phyloP scores from a whole-genome alignment of 495 filamentous ascomycete species.

The Hypoxylon lenormandii region DNA sequence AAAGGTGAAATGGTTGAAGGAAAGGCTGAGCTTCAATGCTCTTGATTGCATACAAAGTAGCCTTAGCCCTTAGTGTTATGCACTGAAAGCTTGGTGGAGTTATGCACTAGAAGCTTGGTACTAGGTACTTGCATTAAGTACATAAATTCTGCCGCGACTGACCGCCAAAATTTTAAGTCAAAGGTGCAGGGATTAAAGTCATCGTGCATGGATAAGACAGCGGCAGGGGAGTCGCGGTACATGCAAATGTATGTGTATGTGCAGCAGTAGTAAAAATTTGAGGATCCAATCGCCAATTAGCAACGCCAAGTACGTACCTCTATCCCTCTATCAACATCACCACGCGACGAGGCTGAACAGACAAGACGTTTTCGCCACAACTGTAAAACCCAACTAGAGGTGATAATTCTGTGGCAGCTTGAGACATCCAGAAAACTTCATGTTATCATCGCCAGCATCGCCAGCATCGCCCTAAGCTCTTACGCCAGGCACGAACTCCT shows the following conservation, averaged over 20 bases:
- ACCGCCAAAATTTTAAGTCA: conserved; percentile 4
- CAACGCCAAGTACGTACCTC: conserved; percentile 3
- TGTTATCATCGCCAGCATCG: conserved; percentile 9
- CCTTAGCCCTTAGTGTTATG: neutral
- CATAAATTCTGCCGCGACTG: conserved; percentile 19
- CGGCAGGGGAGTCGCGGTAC: neutral
- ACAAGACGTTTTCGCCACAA: conserved; percentile 31
- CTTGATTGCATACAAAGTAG: neutral
- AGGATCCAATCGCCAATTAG: neutral
- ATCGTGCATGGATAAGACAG: conserved; percentile 25
- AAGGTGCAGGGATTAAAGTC: conserved; percentile 15
- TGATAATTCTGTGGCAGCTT: neutral
- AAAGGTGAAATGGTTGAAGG: neutral
- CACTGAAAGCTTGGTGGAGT: conserved; percentile 12
- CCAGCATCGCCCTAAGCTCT: conserved; percentile 15
- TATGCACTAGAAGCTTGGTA: neutral
- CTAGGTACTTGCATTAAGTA: neutral
- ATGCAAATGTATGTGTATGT: neutral
- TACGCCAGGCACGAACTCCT: conserved; percentile 31
- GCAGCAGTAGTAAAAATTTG: conserved; percentile 1
- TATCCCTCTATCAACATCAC: conserved; percentile 20
- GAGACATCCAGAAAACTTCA: conserved; percentile 15
- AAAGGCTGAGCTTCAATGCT: no score
- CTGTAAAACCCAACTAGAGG: conserved; percentile 8
- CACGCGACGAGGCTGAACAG: conserved; percentile 49